phyloP scores from a whole-genome alignment of 345 rosid genomes.

The Linum tenue region DNA sequence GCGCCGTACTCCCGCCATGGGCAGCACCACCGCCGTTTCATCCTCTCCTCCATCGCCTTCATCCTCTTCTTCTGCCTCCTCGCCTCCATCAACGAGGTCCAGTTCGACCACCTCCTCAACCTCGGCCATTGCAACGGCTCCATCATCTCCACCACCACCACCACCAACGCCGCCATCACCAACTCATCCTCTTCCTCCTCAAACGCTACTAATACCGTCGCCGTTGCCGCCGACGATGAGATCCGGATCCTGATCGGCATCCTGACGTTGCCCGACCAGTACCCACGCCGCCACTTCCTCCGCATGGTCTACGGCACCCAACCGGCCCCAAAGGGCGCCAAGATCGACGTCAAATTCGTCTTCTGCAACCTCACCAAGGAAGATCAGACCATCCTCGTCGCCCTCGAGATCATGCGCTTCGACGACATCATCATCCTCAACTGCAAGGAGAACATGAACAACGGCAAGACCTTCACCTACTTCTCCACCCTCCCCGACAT shows the following conservation, averaged over 20 bases:
- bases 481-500: constrained; percentile 69
- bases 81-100: constrained; percentile 47
- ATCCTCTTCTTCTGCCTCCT: constrained; percentile 50
- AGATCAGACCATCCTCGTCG: constrained; percentile 71
- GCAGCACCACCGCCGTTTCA: constrained; percentile 13
- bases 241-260: constrained; percentile 71
- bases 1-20: neutral
- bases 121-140: constrained; percentile 40
- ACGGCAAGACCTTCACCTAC: constrained; percentile 76
- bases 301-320: constrained; percentile 57
- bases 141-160: neutral
- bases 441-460: constrained; percentile 79
- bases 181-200: constrained; percentile 10
- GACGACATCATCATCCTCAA: constrained; percentile 71
- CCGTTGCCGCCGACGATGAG: constrained; percentile 21
- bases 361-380: constrained; percentile 85
- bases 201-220: neutral
- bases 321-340: constrained; percentile 32
- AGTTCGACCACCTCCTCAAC: constrained; percentile 37
- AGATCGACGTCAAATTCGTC: constrained; percentile 76
- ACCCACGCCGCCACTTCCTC: constrained; percentile 57
- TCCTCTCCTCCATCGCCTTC: constrained; percentile 45
- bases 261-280: constrained; percentile 74
- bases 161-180: neutral
- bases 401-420: constrained; percentile 79